phyloP scores from a whole-genome alignment of 2,329 filamentous ascomycete species.

The Pseudogymnoascus sp. region DNA sequence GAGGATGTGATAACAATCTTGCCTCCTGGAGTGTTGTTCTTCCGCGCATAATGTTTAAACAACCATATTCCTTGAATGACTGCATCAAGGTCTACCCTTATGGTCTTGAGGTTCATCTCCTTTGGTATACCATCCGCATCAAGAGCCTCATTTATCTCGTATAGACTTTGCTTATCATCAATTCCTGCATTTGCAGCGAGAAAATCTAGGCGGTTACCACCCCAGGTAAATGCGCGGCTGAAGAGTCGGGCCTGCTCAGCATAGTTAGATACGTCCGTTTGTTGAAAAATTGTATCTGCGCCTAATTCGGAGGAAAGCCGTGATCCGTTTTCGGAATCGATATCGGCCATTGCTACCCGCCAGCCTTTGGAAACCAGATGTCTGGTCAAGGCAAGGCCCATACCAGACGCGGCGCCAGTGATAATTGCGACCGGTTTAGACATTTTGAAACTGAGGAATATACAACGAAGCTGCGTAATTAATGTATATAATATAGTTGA shows the following conservation, averaged over 20 bases:
- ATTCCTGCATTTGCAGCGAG: slow-evolving; percentile 39
- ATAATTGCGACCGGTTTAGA: slow-evolving; percentile 35
- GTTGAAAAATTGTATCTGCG: slow-evolving; percentile 10
- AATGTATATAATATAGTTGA: too few species aligned
- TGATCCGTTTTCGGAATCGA: slow-evolving; percentile 28
- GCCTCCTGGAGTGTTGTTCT: slow-evolving; percentile 31
- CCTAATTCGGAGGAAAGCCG: slow-evolving; percentile 15
- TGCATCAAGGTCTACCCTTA: slow-evolving; percentile 36
- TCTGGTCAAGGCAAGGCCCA: slow-evolving; percentile 37
- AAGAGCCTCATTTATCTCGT: slow-evolving; percentile 27
- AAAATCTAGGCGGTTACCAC: slow-evolving; percentile 32
- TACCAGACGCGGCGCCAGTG: slow-evolving; percentile 39
- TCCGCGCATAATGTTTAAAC: slow-evolving; percentile 36
- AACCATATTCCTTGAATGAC: slow-evolving; percentile 37
- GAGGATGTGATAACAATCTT: slow-evolving; percentile 36
- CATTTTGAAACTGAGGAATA: slow-evolving; percentile 10
- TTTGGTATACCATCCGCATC: slow-evolving; percentile 29
- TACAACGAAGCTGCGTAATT: too few species aligned
- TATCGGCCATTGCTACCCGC: slow-evolving; percentile 38
- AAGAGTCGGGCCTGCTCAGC: slow-evolving; percentile 33
- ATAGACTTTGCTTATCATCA: slow-evolving; percentile 33
- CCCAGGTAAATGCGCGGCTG: slow-evolving; percentile 35
- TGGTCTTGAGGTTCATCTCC: slow-evolving; percentile 32
- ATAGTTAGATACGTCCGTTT: slow-evolving; percentile 36
- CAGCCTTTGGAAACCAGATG: slow-evolving; percentile 35